phyloP scores from a whole-genome alignment of 805 yeast genomes.

The Sugiyamaella smithiae region DNA sequence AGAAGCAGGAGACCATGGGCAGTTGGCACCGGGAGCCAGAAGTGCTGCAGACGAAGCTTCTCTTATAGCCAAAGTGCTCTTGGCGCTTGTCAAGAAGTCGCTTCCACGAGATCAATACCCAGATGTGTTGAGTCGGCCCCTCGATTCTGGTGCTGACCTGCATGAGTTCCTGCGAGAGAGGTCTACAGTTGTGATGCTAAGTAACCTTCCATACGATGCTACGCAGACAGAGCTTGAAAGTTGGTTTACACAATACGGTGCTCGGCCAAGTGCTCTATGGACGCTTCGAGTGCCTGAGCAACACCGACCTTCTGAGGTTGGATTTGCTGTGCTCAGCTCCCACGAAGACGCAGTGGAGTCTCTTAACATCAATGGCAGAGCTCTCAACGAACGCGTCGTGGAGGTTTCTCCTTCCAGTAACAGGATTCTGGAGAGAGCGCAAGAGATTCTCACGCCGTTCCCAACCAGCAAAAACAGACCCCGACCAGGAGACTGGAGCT shows the following conservation, averaged over 20 bases:
- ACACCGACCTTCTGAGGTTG: conserved; percentile 55
- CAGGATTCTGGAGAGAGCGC: conserved; percentile 74
- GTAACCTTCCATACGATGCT: conserved; percentile 80
- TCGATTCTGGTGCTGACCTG: conserved; percentile 73
- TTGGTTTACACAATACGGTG: conserved; percentile 88
- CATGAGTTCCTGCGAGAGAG: conserved; percentile 64
- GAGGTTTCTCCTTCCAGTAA: conserved; percentile 88
- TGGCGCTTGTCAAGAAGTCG: conserved; percentile 43
- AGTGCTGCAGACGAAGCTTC: conserved; percentile 8
- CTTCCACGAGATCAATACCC: conserved; percentile 49
- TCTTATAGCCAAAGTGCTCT: conserved; percentile 1
- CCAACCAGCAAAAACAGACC: conserved; percentile 85
- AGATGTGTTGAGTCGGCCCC: conserved; percentile 64
- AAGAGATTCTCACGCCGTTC: conserved; percentile 76
- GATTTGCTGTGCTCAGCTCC: conserved; percentile 79
- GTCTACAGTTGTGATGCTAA: conserved; percentile 72
- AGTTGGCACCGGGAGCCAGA: conserved; percentile 12
- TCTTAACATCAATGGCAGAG: conserved; percentile 74
- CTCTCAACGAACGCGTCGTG: conserved; percentile 65
- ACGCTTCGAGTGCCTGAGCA: conserved; percentile 64
- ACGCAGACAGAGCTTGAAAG: conserved; percentile 87
- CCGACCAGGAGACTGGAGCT: conserved; percentile 97
- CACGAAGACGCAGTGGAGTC: conserved; percentile 87
- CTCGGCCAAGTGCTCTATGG: conserved; percentile 88
- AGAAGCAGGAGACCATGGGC: conserved; percentile 36